Evolutionary conservation across 768 basidiomycete species (phyloP).

Genomic region (Lyophyllum atratum): DNA sequence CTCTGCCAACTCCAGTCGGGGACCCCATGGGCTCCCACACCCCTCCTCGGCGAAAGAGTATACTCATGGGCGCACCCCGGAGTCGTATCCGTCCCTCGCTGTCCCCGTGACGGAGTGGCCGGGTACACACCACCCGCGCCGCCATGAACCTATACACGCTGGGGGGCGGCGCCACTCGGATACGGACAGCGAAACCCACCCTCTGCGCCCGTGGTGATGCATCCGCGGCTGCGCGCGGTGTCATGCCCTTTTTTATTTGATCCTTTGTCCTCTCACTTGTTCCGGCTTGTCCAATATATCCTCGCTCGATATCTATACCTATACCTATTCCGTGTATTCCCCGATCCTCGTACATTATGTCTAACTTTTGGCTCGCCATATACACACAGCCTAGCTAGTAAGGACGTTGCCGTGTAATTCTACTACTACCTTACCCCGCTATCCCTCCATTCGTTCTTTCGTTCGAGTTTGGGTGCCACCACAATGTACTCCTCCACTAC

Average conservation of each 20-base stretch:
- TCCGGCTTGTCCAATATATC: not conserved
- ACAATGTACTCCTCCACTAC: not conserved
- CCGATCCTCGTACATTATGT: slow-evolving; percentile 11
- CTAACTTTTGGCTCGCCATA: slow-evolving; percentile 1
- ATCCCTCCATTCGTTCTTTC: not conserved
- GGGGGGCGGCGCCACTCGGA: slow-evolving; percentile 28
- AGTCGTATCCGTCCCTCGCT: slow-evolving; percentile 8
- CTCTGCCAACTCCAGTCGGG: slow-evolving; percentile 35
- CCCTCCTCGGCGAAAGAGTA: slow-evolving; percentile 6
- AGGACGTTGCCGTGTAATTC: not conserved
- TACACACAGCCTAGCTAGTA: not conserved
- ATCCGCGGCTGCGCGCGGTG: not conserved
- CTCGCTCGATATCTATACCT: slow-evolving; percentile 9
- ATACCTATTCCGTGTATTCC: slow-evolving; percentile 7
- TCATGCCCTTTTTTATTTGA: not conserved
- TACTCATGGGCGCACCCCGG: not conserved
- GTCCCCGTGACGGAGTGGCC: slow-evolving; percentile 12
- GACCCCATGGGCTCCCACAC: slow-evolving; percentile 3
- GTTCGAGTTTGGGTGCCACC: not conserved
- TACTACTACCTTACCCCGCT: not conserved
- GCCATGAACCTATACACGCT: slow-evolving; percentile 18
- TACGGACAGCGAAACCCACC: slow-evolving; percentile 41
- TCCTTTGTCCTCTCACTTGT: not conserved
- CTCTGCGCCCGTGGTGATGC: slow-evolving; percentile 49
- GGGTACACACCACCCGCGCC: slow-evolving; percentile 11